Evolutionary conservation across 2,329 filamentous ascomycete species (phyloP), one percentile per base, ranked within the genome.

Genomic region (Fusarium sacchari): DNA sequence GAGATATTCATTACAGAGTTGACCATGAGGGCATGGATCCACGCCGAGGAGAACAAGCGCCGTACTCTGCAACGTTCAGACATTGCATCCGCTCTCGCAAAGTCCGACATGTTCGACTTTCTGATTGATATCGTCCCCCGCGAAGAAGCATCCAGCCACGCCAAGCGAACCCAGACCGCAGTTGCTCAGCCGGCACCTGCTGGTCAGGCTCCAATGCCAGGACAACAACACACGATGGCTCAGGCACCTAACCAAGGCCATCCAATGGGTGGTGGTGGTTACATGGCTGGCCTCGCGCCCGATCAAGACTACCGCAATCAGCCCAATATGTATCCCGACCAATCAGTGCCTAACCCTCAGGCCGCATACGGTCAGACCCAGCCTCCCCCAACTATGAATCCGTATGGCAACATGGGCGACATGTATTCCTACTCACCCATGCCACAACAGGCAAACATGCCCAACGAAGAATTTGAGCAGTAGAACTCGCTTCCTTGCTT

Each of bases 31-130:
- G 96, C 96, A 52, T 99, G 96, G 96, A 99, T 99, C 73, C 96
- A 99, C 79, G 96, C 96, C 22, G 96, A 99, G 81, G 96, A 99
- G 84, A 99, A 99, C 86, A 99, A 99, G 87, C 91, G 96, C 36
- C 92, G 96, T 47, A 99, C 96, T 3, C 87, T 99, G 44, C 96
- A 99, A 83, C 91, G 96, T 57, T 97, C 94, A 64, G 96, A 99
- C 80, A 99, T 99, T 81, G 96, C 96, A 28, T 97, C 95, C 17
- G 96, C 96, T 20, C 88, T 99, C 30, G 93, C 94, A 68, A 99
- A 99, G 84, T 98, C 95, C 28, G 96, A 99, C 85, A 99, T 99
- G 96, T 99, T 99, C 82, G 96, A 99, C 85, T 99, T 99, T 84
- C 88, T 99, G 67, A 99, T 99, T 81, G 96, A 99, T 81, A 99